Conservation (phyloP, 2,329 filamentous ascomycete genomes). For the Arthrobotrys megalospora region DNA sequence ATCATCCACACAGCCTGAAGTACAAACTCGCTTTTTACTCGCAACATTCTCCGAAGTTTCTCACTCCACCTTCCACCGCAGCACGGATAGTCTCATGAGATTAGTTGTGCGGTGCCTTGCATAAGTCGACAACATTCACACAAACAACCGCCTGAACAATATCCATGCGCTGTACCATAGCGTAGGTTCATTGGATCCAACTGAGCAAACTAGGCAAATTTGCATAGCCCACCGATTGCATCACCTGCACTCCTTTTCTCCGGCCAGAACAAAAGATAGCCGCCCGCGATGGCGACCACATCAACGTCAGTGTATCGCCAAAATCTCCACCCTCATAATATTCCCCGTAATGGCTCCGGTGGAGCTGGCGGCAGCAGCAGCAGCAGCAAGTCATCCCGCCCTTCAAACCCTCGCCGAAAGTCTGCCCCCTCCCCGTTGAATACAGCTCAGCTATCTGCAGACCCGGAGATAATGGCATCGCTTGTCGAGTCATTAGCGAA, state of each 20-base stretch:
- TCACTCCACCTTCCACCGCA: slow-evolving; percentile 55
- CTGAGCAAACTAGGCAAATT: slow-evolving; percentile 57
- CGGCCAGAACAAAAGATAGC: slow-evolving; percentile 45
- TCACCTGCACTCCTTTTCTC: slow-evolving; percentile 55
- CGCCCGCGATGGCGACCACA: slow-evolving; percentile 59
- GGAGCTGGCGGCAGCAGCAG: slow-evolving; percentile 49
- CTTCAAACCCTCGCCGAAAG: slow-evolving; percentile 56
- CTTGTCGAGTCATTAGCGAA: slow-evolving; percentile 65
- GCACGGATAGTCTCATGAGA: slow-evolving; percentile 57
- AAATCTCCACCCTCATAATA: slow-evolving; percentile 60
- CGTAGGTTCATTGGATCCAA: slow-evolving; percentile 53
- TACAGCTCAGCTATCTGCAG: slow-evolving; percentile 60
- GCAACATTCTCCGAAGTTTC: slow-evolving; percentile 50
- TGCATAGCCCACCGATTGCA: slow-evolving; percentile 55
- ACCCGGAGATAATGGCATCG: slow-evolving; percentile 64
- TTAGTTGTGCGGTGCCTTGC: slow-evolving; percentile 58
- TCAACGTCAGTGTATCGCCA: slow-evolving; percentile 58
- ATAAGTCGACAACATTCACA: slow-evolving; percentile 52
- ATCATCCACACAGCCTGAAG: slow-evolving; percentile 35
- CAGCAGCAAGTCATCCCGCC: slow-evolving; percentile 56
- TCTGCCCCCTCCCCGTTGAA: slow-evolving; percentile 58
- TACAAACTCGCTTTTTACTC: slow-evolving; percentile 42
- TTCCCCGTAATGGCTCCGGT: slow-evolving; percentile 50
- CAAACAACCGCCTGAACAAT: slow-evolving; percentile 35
- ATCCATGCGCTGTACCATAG: slow-evolving; percentile 53